A percentile compares a stretch with the other conserved stretches of the same genome.
Evolutionary conservation across 129 eudicot genomes (phyloP).

Genomic region (Ambrosia artemisiifolia): DNA sequence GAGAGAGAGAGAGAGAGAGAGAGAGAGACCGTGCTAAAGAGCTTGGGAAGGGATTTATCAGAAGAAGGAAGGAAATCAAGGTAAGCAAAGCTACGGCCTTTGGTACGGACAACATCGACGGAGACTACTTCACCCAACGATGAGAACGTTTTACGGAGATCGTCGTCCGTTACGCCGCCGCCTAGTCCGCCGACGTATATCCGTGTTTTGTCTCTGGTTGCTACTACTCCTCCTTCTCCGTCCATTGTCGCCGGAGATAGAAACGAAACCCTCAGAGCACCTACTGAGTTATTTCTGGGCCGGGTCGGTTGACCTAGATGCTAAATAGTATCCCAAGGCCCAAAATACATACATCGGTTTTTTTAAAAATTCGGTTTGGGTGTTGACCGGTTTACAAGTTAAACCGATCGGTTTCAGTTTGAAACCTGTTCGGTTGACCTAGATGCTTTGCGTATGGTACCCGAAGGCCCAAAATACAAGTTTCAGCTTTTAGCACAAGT

Average conservation of each 20-base stretch:
- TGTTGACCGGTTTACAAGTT: too few relatives aligned
- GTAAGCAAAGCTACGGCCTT: conserved; percentile 91
- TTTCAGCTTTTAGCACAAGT: too few relatives aligned
- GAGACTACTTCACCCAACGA: conserved; percentile 57
- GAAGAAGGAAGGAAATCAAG: conserved; percentile 73
- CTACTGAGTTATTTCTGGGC: neutral
- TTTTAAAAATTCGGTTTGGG: too few relatives aligned
- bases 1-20: neutral
- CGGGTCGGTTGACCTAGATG: conserved; percentile 7
- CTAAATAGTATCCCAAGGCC: too few relatives aligned
- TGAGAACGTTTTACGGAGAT: conserved; percentile 69
- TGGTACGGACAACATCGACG: conserved; percentile 70
- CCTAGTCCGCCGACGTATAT: conserved; percentile 89
- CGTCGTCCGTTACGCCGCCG: conserved; percentile 59
- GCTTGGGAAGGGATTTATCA: conserved; percentile 75
- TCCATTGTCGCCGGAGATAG: conserved; percentile 11
- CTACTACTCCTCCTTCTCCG: neutral
- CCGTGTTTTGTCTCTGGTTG: conserved; percentile 41
- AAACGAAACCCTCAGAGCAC: neutral
- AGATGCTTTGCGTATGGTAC: too few relatives aligned
- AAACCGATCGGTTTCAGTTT: too few relatives aligned
- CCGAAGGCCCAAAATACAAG: too few relatives aligned
- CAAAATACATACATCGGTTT: too few relatives aligned
- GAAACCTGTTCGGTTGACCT: too few relatives aligned
- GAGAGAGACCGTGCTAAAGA: conserved; percentile 77